Base-by-base conservation (phyloP, 2,329 filamentous ascomycete genomes). In the Cercospora canescens region DNA sequence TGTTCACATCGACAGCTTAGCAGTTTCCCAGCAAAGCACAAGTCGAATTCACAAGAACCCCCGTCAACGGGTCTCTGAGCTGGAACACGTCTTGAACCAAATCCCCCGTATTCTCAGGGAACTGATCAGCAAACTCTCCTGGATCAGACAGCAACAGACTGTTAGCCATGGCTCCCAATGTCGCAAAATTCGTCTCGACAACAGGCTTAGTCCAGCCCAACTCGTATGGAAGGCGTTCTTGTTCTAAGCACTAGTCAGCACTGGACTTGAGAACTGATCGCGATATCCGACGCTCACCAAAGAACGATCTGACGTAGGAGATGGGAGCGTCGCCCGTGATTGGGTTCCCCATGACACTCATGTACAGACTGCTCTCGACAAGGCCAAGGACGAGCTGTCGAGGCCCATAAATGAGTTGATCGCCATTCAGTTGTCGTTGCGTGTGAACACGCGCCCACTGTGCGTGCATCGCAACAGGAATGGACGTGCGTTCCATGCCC, bases 281-380 rank as follows among this genome's bases (percentile, higher is more conserved):
- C 1, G 3, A 21, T 1, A 45, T 14, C 14, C 12, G 24, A 21
- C 12, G 12, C 45, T 8, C 45, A 50, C 45, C 76, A 18, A 70
- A 70, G 21, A 70, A 68, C 26, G 62, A 62, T 48, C 66, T 65
- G 1, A 68, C 66, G 34, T 64, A 70, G 1, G 62, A 41, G 14
- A 68, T 30, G 0, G 68, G 68, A 14, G 66, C 66, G 6, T 57
- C 48, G 12, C 68, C 68, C 12, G 63, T 65, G 4, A 39, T 65
- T 9, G 68, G 68, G 18, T 70, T 60, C 8, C 76, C 75, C 72
- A 80, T 76, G 3, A 74, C 72, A 32, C 72, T 73, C 34, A 79
- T 63, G 60, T 77, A 80, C 2, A 80, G 61, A 1, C 76, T 76
- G 2, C 76, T 77, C 69, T 80, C 78, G 50, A 75, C 77, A 62